These are phyloP conservation scores for Parathielavia hyrcaniae DNA, from an alignment of 495 filamentous ascomycete species.

Conservation along the genomic window DNA sequence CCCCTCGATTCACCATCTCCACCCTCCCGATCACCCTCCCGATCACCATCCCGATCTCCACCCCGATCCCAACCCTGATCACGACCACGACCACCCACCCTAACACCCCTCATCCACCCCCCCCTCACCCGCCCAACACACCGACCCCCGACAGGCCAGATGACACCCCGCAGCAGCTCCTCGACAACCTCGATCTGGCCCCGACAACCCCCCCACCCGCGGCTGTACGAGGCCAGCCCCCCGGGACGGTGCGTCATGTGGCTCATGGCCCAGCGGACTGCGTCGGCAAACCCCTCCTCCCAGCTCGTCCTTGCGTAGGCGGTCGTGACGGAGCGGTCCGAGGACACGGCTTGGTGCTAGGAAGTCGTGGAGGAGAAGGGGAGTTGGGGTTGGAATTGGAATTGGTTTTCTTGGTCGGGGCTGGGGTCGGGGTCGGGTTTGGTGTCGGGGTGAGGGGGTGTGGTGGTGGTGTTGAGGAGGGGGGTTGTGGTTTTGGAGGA, in stretches of 20 bases:
- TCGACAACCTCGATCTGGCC: constrained; percentile 14
- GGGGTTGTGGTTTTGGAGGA: background rate
- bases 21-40: too few relatives aligned
- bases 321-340: constrained; percentile 19
- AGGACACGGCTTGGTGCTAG: constrained; percentile 13
- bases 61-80: too few relatives aligned
- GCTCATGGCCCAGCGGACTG: constrained; percentile 23
- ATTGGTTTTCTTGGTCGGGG: background rate
- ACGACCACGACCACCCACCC: background rate
- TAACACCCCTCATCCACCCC: background rate
- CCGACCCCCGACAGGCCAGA: constrained; percentile 10
- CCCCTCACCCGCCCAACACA: constrained; percentile 14
- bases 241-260: constrained; percentile 8
- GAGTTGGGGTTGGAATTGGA: constrained; percentile 2
- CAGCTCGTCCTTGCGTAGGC: constrained; percentile 17
- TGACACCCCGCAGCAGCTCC: constrained; percentile 9
- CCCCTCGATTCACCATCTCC: background rate
- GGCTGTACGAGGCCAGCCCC: constrained; percentile 14
- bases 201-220: constrained; percentile 15
- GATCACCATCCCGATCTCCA: too few relatives aligned
- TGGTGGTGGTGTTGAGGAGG: too few relatives aligned
- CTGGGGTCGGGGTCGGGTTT: background rate
- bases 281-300: constrained; percentile 27
- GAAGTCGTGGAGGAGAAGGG: constrained; percentile 16
- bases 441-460: background rate